phyloP scores from a whole-genome alignment of 805 yeast species.

The Myxozyma neglecta region DNA sequence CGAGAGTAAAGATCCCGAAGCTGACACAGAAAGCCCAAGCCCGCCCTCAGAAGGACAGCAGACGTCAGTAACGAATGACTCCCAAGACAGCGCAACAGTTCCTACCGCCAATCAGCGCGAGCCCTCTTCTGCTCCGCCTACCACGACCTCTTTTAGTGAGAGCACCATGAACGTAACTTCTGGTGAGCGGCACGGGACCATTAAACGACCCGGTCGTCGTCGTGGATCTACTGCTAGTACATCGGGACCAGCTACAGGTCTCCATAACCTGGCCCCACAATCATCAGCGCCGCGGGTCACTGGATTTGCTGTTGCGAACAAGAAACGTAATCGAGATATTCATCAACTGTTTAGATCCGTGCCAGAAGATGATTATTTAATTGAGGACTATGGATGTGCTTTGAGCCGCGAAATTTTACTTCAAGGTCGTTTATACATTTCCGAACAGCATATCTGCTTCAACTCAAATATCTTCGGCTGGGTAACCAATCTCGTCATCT shows the following conservation, averaged over 20 bases:
- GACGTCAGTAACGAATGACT: not conserved
- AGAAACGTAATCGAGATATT: slow-evolving; percentile 68
- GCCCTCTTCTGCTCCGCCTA: slow-evolving; percentile 71
- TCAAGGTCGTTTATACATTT: slow-evolving; percentile 83
- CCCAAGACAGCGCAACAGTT: not conserved
- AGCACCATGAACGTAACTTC: not conserved
- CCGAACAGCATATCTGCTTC: slow-evolving; percentile 79
- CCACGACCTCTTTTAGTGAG: slow-evolving; percentile 46
- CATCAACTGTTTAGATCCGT: slow-evolving; percentile 70
- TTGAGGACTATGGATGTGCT: slow-evolving; percentile 91
- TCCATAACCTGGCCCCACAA: not conserved
- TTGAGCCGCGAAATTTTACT: slow-evolving; percentile 78
- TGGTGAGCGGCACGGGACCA: not conserved
- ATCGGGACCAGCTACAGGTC: not conserved
- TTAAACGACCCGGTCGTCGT: slow-evolving; percentile 7
- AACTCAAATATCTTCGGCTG: slow-evolving; percentile 85
- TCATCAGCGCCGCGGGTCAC: slow-evolving; percentile 20
- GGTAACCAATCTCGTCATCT: slow-evolving; percentile 77
- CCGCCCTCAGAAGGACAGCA: too few relatives aligned
- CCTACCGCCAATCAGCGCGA: not conserved
- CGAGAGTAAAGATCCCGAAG: not conserved
- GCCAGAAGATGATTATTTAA: slow-evolving; percentile 65
- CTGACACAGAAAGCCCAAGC: not conserved
- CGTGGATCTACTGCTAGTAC: slow-evolving; percentile 22
- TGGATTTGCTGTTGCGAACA: slow-evolving; percentile 49